phyloP scores from a whole-genome alignment of 2,329 filamentous ascomycete species.

The Fusarium penzigii region DNA sequence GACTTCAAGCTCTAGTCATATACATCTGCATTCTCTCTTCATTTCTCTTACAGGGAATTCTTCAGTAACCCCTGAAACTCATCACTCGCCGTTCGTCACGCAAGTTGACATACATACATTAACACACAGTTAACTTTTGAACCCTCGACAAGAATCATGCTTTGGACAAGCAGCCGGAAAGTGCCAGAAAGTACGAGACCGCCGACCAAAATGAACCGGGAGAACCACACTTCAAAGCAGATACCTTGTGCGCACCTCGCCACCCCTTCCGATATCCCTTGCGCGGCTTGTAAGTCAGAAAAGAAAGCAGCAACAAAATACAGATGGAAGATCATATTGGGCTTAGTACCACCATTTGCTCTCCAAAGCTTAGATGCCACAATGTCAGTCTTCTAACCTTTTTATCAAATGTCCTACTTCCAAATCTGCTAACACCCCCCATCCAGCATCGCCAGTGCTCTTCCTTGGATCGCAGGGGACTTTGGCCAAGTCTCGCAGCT shows the following conservation, averaged over 20 bases:
- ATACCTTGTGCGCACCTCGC: constrained; percentile 24
- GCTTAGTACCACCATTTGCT: constrained; percentile 61
- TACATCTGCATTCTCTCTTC: too few relatives aligned
- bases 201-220: neutral
- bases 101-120: too few relatives aligned
- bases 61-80: too few relatives aligned
- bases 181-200: too few relatives aligned
- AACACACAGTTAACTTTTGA: too few relatives aligned
- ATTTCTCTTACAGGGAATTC: too few relatives aligned
- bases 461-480: constrained; percentile 60
- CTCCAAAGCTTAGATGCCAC: constrained; percentile 65
- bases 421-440: neutral
- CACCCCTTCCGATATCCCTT: constrained; percentile 20
- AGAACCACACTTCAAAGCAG: constrained; percentile 6
- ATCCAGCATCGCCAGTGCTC: constrained; percentile 36
- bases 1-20: too few relatives aligned
- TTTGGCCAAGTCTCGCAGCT: constrained; percentile 61
- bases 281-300: constrained; percentile 35
- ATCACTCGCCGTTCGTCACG: too few relatives aligned
- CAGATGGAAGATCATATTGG: constrained; percentile 59
- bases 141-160: too few relatives aligned
- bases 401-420: neutral
- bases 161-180: too few relatives aligned
- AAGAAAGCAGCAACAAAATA: constrained; percentile 40
- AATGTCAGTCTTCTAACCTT: constrained; percentile 42